phyloP scores from a whole-genome alignment of 164 flowering plant species.

The Magnolia kwangsiensis region DNA sequence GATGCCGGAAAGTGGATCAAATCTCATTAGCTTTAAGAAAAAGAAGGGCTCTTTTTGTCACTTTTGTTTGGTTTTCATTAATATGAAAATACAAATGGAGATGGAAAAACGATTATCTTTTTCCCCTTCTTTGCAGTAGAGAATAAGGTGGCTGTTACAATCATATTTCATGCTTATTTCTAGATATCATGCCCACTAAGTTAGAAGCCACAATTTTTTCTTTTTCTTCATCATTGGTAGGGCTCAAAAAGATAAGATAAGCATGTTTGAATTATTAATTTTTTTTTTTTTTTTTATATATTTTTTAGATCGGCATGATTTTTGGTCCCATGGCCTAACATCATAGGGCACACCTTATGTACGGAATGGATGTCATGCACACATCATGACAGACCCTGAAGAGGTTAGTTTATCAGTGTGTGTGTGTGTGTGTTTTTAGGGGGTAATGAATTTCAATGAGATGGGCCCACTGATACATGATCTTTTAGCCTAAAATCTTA shows the following conservation, averaged over 20 bases:
- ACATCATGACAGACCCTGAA: no score
- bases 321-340: no score
- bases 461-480: no score
- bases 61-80: conserved; percentile 5
- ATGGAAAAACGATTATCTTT: neutral
- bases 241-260: conserved; percentile 1
- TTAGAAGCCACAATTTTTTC: conserved; percentile 2
- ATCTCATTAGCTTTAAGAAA: conserved; percentile 3
- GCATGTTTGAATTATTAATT: neutral
- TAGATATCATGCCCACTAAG: conserved; percentile 6
- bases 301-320: no score
- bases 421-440: no score
- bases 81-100: neutral
- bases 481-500: no score
- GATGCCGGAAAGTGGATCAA: neutral
- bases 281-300: no score
- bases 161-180: neutral
- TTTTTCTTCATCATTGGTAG: neutral
- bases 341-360: no score
- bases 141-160: neutral
- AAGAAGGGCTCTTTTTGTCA: conserved; percentile 4
- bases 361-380: no score
- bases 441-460: no score
- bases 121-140: neutral
- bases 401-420: no score